Percentiles rank a stretch among this genome's conserved stretches.
phyloP scores from a whole-genome alignment of 345 rosid genomes.

The Eucalyptus erythrocorys region DNA sequence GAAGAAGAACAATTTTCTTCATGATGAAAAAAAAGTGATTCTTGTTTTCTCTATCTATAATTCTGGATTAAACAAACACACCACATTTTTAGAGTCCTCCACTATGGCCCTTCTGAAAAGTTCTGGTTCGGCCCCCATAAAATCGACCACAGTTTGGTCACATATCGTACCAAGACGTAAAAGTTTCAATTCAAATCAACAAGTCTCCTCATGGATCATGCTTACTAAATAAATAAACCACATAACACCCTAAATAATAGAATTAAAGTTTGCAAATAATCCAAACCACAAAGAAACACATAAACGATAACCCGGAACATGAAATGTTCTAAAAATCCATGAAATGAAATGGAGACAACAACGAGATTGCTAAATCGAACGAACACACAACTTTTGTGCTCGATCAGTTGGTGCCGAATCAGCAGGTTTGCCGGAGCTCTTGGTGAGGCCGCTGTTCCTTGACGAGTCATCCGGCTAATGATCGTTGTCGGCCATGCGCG shows the following conservation, averaged over 20 bases:
- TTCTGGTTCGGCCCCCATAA: neutral
- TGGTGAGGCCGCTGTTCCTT: neutral
- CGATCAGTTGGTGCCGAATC: neutral
- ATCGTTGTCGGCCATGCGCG: neutral
- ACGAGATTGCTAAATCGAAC: neutral
- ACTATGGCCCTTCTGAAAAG: neutral
- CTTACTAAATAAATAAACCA: neutral
- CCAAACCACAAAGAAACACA: neutral
- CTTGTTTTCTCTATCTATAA: neutral
- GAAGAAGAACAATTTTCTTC: neutral
- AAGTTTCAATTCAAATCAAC: neutral
- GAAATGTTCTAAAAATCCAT: neutral
- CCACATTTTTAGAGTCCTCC: neutral
- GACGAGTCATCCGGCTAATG: neutral
- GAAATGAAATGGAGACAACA: neutral
- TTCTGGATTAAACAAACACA: neutral
- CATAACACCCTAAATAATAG: neutral
- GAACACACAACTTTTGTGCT: neutral
- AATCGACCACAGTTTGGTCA: neutral
- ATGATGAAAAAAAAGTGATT: neutral
- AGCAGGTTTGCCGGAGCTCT: neutral
- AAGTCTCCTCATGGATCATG: neutral
- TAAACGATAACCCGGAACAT: neutral
- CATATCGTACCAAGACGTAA: neutral
- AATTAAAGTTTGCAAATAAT: neutral